These are phyloP conservation scores for Coccomyxa sp. DNA, from an alignment of 139 green algal species.

Conservation along the genomic window DNA sequence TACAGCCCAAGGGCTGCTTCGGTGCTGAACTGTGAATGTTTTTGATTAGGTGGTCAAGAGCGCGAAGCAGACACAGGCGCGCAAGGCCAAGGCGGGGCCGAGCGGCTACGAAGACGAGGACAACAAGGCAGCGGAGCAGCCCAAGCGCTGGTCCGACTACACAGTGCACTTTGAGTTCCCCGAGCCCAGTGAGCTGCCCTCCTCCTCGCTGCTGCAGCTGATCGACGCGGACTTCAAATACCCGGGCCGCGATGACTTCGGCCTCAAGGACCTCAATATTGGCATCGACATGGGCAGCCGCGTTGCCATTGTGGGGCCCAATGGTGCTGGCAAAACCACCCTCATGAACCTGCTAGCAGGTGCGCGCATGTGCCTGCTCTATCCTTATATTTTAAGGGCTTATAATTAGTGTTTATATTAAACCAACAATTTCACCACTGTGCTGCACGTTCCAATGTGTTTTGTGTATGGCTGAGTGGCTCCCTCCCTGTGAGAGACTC, in stretches of 20 bases:
- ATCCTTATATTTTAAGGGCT: no score
- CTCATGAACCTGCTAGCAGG: slow-evolving; percentile 94
- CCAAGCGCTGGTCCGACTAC: slow-evolving; percentile 79
- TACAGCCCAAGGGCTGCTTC: no score
- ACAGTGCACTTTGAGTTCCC: slow-evolving; percentile 94
- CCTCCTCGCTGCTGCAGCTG: slow-evolving; percentile 79
- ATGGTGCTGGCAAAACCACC: slow-evolving; percentile 90
- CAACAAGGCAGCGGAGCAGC: slow-evolving; percentile 28
- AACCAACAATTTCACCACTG: no score
- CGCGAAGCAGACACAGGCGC: slow-evolving; percentile 49
- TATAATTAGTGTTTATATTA: no score
- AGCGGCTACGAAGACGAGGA: slow-evolving; percentile 37
- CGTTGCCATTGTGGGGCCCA: slow-evolving; percentile 95
- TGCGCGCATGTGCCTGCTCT: neutral
- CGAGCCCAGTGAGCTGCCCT: slow-evolving; percentile 83
- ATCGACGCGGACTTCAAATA: slow-evolving; percentile 95
- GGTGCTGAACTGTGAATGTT: neutral
- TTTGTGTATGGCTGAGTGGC: no score
- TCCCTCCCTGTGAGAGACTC: no score
- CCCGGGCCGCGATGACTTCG: slow-evolving; percentile 87
- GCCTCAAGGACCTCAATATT: slow-evolving; percentile 90
- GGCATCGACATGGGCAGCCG: slow-evolving; percentile 97
- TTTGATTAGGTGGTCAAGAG: slow-evolving; percentile 43
- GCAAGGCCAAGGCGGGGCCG: slow-evolving; percentile 37
- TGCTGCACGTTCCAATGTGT: no score